These are phyloP conservation scores for Microbotryum lychnidis-dioicae DNA, from an alignment of 1,284 basidiomycete species.

Conservation along the genomic window DNA sequence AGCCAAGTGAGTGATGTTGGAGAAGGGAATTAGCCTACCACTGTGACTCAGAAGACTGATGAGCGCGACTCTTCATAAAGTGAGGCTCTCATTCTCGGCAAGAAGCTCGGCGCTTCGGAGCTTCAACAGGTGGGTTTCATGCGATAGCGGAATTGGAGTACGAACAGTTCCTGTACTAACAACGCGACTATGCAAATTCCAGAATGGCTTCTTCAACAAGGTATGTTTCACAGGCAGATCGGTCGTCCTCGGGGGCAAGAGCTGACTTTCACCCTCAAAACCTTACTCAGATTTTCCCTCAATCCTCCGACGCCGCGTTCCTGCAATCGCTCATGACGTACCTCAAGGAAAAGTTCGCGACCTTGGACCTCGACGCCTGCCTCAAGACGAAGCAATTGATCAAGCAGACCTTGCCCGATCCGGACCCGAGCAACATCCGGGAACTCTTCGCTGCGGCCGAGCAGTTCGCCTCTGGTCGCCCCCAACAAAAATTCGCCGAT, in stretches of 20 bases:
- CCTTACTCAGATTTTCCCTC: conserved; percentile 9
- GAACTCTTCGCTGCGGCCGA: conserved; percentile 28
- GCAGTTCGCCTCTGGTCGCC: conserved; percentile 22
- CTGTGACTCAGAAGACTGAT: background rate
- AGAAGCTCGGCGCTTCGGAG: conserved; percentile 18
- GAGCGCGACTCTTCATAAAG: background rate
- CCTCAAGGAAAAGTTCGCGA: conserved; percentile 19
- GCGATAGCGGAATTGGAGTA: too few species aligned
- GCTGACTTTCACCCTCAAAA: too few species aligned
- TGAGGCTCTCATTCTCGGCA: conserved; percentile 22
- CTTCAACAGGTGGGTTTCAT: conserved; percentile 10
- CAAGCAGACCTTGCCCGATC: conserved; percentile 13
- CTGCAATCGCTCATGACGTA: conserved; percentile 1
- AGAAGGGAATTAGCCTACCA: too few species aligned
- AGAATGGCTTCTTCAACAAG: conserved; percentile 19
- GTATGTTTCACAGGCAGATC: too few species aligned
- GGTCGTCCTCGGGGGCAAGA: too few species aligned
- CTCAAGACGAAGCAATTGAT: conserved; percentile 22
- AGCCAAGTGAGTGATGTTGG: conserved; percentile 21
- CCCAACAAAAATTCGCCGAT: conserved; percentile 16
- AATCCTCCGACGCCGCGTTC: conserved; percentile 2
- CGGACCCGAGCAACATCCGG: conserved; percentile 26
- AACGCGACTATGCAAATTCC: too few species aligned
- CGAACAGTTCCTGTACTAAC: too few species aligned
- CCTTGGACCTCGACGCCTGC: conserved; percentile 18